These are phyloP conservation scores for Mercurialis annua DNA, from an alignment of 345 rosid genomes.

Conservation along the genomic window DNA sequence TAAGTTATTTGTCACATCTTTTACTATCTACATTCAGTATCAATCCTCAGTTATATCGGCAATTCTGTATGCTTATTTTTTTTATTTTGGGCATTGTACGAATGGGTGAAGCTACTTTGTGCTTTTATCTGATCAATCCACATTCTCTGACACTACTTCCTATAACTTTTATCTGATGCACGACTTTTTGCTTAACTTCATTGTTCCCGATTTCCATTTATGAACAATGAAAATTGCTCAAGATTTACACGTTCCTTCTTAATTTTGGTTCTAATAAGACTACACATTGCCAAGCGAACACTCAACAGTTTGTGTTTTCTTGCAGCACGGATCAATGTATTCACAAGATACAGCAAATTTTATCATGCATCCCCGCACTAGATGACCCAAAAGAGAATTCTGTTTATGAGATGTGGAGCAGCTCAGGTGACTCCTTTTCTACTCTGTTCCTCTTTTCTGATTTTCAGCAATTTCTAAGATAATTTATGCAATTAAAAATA, in stretches of 20 bases:
- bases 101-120: not conserved
- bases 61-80: not conserved
- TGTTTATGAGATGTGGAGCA: slow-evolving; percentile 73
- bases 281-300: not conserved
- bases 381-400: slow-evolving; percentile 41
- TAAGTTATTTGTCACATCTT: not conserved
- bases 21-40: not conserved
- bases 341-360: slow-evolving; percentile 47
- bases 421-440: slow-evolving; percentile 51
- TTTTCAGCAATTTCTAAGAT: not conserved
- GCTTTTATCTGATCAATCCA: not conserved
- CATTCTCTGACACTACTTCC: too few relatives aligned
- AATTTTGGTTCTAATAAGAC: not conserved
- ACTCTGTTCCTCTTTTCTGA: not conserved
- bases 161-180: not conserved
- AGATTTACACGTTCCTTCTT: not conserved
- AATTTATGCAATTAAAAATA: not conserved
- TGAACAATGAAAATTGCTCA: not conserved
- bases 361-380: slow-evolving; percentile 53
- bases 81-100: not conserved
- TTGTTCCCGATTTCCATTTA: not conserved
- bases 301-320: slow-evolving; percentile 2
- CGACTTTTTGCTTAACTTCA: not conserved
- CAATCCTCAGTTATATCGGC: not conserved
- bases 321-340: slow-evolving; percentile 53